Percentiles rank a stretch among this genome's conserved stretches.
Conservation (phyloP, 75 land plant species). For the Cryptomeria japonica region DNA sequence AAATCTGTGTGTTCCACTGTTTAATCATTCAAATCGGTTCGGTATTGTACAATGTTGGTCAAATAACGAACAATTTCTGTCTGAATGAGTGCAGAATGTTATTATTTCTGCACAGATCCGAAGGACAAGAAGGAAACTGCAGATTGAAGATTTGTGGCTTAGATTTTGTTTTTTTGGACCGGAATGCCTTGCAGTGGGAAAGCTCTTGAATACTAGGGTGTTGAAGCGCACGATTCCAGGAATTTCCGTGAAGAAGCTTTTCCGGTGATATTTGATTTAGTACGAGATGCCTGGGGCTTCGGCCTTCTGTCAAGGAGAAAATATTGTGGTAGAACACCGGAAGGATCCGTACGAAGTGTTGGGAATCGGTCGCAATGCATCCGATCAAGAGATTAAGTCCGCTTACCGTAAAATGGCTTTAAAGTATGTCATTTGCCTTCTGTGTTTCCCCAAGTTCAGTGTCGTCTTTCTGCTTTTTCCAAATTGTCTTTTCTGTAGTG, state of each 20-base stretch:
- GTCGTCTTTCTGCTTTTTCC: neutral
- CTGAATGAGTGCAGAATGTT: neutral
- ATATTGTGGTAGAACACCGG: constrained; percentile 28
- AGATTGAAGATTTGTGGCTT: neutral
- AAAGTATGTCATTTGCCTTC: constrained; percentile 52
- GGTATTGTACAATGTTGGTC: neutral
- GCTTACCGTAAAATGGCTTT: constrained; percentile 92
- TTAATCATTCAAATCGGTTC: neutral
- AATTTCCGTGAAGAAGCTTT: neutral
- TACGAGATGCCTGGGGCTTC: constrained; percentile 17
- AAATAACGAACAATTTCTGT: neutral
- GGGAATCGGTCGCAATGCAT: constrained; percentile 64
- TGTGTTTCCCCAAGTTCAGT: neutral
- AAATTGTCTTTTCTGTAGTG: no score
- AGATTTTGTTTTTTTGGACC: neutral
- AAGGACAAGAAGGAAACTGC: neutral
- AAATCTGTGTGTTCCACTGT: neutral
- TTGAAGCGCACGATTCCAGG: neutral
- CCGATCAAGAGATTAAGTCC: constrained; percentile 92
- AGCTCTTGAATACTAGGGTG: neutral
- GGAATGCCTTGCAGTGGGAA: neutral
- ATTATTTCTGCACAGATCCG: neutral
- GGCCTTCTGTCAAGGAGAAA: constrained; percentile 26
- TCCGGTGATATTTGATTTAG: neutral
- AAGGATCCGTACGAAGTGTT: constrained; percentile 94